These are phyloP conservation scores for Chalciporus sp. DNA, from an alignment of 1,284 basidiomycete genomes.

Conservation along the genomic window DNA sequence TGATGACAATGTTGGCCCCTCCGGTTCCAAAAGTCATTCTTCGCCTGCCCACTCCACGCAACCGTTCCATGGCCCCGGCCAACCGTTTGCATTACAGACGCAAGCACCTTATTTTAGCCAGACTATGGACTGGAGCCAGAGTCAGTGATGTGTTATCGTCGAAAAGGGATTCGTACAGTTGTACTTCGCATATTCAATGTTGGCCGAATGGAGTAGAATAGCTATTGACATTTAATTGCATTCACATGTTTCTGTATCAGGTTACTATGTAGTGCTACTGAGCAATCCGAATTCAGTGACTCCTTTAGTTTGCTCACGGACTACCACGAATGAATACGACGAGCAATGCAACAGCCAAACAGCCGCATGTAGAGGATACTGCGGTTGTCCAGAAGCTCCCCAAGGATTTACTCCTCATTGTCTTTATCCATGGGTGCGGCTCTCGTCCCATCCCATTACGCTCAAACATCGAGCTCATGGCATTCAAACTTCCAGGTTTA, in stretches of 20 bases:
- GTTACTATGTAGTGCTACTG: too few species aligned
- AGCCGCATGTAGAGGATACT: constrained; percentile 7
- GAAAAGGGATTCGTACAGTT: background rate
- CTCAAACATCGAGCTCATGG: constrained; percentile 7
- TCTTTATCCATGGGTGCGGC: constrained; percentile 69
- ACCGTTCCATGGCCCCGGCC: constrained; percentile 16
- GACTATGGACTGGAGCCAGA: constrained; percentile 19
- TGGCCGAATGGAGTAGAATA: background rate
- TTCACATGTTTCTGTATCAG: too few species aligned
- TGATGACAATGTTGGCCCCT: background rate
- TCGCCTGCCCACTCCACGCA: constrained; percentile 17
- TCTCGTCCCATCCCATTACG: constrained; percentile 3
- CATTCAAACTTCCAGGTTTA: constrained; percentile 47
- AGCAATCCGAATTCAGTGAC: background rate
- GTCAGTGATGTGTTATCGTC: constrained; percentile 9
- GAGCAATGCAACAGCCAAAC: constrained; percentile 6
- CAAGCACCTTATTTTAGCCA: constrained; percentile 57
- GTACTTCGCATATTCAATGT: background rate
- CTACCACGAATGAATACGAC: constrained; percentile 14
- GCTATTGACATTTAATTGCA: background rate
- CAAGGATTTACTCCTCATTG: constrained; percentile 52
- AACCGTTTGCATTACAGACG: constrained; percentile 42
- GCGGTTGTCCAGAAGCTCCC: constrained; percentile 20
- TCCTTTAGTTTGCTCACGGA: background rate
- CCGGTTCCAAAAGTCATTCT: background rate